phyloP scores from a whole-genome alignment of 306 rosid genomes.

The Quercus dentata region DNA sequence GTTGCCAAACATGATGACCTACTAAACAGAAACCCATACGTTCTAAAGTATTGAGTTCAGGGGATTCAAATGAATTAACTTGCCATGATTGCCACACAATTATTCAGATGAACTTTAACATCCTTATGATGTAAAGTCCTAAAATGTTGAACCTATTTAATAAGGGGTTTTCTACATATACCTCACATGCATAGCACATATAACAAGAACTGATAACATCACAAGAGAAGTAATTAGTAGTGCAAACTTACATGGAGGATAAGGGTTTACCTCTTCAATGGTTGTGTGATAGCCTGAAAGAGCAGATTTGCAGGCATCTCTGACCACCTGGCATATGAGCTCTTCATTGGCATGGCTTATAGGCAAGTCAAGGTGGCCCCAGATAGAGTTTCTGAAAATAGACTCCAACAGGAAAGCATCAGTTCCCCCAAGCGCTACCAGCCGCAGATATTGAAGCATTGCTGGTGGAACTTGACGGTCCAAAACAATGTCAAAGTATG shows the following conservation, averaged over 20 bases:
- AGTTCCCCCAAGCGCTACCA: slow-evolving; percentile 78
- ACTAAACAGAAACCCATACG: too few relatives aligned
- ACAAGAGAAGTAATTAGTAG: background rate
- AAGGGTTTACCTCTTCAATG: slow-evolving; percentile 69
- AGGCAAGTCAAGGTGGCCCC: slow-evolving; percentile 79
- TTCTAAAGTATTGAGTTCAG: too few relatives aligned
- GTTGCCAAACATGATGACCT: too few relatives aligned
- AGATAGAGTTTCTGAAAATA: slow-evolving; percentile 67
- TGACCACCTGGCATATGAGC: slow-evolving; percentile 64
- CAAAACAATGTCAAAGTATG: slow-evolving; percentile 67
- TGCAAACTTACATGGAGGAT: background rate
- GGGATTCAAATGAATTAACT: too few relatives aligned
- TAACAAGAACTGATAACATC: background rate
- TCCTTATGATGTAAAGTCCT: background rate
- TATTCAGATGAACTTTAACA: background rate
- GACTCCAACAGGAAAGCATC: slow-evolving; percentile 89
- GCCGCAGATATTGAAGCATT: slow-evolving; percentile 70
- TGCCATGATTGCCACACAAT: too few relatives aligned
- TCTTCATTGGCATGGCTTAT: slow-evolving; percentile 90
- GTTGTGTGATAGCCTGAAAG: slow-evolving; percentile 76
- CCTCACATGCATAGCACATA: background rate
- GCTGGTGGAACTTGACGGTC: slow-evolving; percentile 58
- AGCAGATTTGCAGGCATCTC: slow-evolving; percentile 76
- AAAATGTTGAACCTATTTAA: background rate
- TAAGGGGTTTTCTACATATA: background rate